Base-by-base conservation (phyloP, 345 rosid species). In the Citrus inodora region DNA sequence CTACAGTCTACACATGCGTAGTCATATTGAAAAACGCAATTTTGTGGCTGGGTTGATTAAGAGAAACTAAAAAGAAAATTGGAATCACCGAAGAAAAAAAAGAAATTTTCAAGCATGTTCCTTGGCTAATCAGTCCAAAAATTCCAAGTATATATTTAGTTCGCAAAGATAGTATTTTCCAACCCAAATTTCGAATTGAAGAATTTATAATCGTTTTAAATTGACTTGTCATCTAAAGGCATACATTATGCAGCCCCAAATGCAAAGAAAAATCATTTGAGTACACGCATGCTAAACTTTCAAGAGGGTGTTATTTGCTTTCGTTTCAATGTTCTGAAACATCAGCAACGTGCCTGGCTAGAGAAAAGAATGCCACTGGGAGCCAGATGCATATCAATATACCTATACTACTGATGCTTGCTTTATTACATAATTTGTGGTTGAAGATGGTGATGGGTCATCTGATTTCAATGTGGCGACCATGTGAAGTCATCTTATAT, bases 371-470 rank as follows among this genome's bases (percentile, higher is more conserved):
- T 32, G 75, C 42, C 71, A 16, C 46, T 67, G 21, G 61, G 40
- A 68, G 28, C 63, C 37, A 65, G 25, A 19, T 33, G 0, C 11
- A 33, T 33, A 9, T 63, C 48, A 79, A 75, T 66, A n/a, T 13
- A 33, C 5, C 17, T 1, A 27, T 2, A 51, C 67, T 81, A 48
- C 42, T 38, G 7, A 51, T 58, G 76, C 40, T 53, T 56, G 55
- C 78, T 77, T 72, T 42, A 10, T 72, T 42, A 3, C 10, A 42
- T 9, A 9, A 42, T 11, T 42, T 79, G 51, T 71, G 77, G 75
- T 63, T 35, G 70, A 72, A 74, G 87, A 82, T 73, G 76, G 82
- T 69, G 81, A 85, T 70, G 56, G 73, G 21, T 75, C 83, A 72
- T 76, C 78, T 61, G 76, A 67, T 61, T 21, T 70, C 51, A 53